A percentile compares a stretch with the other conserved stretches of the same genome.
phyloP scores from a whole-genome alignment of 225 moss, liverwort and hornwort genomes.

The Polytrichum formosum region DNA sequence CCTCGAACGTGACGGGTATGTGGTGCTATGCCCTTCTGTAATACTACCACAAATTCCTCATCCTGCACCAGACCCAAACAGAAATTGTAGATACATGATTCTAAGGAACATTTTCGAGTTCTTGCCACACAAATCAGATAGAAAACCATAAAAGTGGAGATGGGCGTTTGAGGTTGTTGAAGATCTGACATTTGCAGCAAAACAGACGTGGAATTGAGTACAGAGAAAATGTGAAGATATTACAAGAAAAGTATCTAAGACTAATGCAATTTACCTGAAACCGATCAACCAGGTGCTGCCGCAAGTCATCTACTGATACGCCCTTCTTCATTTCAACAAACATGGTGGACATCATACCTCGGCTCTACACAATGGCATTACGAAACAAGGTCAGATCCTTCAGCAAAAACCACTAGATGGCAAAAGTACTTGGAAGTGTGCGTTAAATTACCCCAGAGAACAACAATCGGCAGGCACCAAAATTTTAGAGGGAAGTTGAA shows the following conservation, averaged over 20 bases:
- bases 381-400: background rate
- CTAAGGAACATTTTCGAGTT: too few relatives aligned
- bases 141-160: too few relatives aligned
- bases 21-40: constrained; percentile 64
- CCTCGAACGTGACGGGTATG: constrained; percentile 79
- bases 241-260: background rate
- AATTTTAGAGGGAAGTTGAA: too few relatives aligned
- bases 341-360: constrained; percentile 84
- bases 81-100: too few relatives aligned
- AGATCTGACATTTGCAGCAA: too few relatives aligned
- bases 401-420: background rate
- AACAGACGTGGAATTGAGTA: too few relatives aligned
- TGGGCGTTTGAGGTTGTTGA: too few relatives aligned
- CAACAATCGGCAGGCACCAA: too few relatives aligned
- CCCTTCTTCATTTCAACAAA: constrained; percentile 71
- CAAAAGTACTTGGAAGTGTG: too few relatives aligned
- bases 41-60: constrained; percentile 78
- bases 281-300: constrained; percentile 35
- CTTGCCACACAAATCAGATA: too few relatives aligned
- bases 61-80: constrained; percentile 32
- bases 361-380: constrained; percentile 36
- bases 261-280: constrained; percentile 21
- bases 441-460: too few relatives aligned
- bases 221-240: background rate
- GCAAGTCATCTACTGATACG: constrained; percentile 52